Evolutionary conservation across 352 stramenopile species (phyloP).

Genomic region (Globisporangium uncinulatum): DNA sequence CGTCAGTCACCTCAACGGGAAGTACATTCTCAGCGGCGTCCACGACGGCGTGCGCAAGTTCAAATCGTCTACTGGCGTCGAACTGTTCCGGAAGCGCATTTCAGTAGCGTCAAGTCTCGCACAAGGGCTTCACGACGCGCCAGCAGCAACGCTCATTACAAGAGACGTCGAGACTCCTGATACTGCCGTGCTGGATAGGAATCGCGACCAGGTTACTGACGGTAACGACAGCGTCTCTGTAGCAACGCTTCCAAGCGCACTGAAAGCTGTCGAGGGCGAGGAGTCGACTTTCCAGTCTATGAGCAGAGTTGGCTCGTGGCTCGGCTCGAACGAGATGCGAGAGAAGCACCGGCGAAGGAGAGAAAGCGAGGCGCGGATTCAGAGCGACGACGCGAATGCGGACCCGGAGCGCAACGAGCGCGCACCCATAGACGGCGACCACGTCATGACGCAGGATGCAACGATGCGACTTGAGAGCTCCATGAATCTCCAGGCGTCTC

Average conservation of each 20-base stretch:
- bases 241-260: slow-evolving; percentile 21
- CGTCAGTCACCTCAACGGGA: slow-evolving; percentile 46
- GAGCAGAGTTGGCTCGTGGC: slow-evolving; percentile 54
- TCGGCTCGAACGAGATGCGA: slow-evolving; percentile 45
- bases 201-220: neutral
- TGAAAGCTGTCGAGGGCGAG: slow-evolving; percentile 35
- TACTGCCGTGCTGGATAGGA: neutral
- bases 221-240: neutral
- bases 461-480: slow-evolving; percentile 10
- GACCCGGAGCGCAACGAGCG: slow-evolving; percentile 1
- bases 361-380: slow-evolving; percentile 13
- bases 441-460: slow-evolving; percentile 40
- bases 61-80: slow-evolving; percentile 54
- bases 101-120: slow-evolving; percentile 38
- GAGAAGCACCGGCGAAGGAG: slow-evolving; percentile 31
- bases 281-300: slow-evolving; percentile 54
- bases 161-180: slow-evolving; percentile 1
- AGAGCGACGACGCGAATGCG: neutral
- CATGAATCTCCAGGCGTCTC: slow-evolving; percentile 28
- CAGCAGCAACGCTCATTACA: slow-evolving; percentile 8
- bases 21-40: slow-evolving; percentile 52
- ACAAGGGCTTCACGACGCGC: slow-evolving; percentile 23
- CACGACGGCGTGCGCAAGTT: slow-evolving; percentile 50
- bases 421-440: slow-evolving; percentile 27
- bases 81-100: slow-evolving; percentile 69